Percentiles rank a stretch among this genome's conserved stretches.
phyloP scores from a whole-genome alignment of 352 stramenopile species.

The Globisporangium nunn region DNA sequence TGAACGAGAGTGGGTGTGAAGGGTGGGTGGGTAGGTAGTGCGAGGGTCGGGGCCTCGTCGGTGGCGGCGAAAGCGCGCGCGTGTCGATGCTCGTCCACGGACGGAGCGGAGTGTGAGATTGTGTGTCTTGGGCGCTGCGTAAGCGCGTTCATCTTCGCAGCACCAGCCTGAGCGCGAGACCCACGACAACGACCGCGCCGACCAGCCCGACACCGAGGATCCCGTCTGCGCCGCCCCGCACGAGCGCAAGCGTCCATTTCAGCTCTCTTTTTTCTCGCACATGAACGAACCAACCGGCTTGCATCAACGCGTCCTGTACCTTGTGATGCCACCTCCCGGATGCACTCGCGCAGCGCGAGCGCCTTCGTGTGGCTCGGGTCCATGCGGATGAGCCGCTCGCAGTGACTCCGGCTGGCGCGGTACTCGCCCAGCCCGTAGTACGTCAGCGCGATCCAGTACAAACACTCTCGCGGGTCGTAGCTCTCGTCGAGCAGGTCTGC shows the following conservation, averaged over 20 bases:
- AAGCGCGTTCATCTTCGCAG: conserved; percentile 48
- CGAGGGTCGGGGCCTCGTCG: no score
- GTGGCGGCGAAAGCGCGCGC: not conserved
- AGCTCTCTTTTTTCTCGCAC: not conserved
- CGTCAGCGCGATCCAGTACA: conserved; percentile 77
- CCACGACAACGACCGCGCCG: conserved; percentile 60
- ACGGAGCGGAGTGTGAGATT: not conserved
- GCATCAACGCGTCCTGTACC: conserved; percentile 15
- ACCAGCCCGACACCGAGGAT: conserved; percentile 66
- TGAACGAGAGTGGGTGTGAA: not conserved
- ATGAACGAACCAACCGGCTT: not conserved
- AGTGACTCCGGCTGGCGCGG: conserved; percentile 56
- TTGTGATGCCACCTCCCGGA: conserved; percentile 61
- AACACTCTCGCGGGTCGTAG: conserved; percentile 51
- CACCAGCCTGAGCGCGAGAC: conserved; percentile 65
- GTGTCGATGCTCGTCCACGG: not conserved
- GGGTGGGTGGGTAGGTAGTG: not conserved
- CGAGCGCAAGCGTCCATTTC: not conserved
- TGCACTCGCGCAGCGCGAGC: conserved; percentile 65
- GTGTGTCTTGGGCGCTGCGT: not conserved
- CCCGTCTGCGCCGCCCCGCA: conserved; percentile 24
- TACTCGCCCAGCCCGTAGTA: conserved; percentile 65
- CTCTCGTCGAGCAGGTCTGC: conserved; percentile 52
- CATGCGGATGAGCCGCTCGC: conserved; percentile 68
- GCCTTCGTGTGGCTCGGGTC: conserved; percentile 66